Evolutionary conservation across 768 basidiomycete genomes (phyloP), one percentile per base, ranked within the genome.

Genomic region (Coprinopsis strossmayeri): DNA sequence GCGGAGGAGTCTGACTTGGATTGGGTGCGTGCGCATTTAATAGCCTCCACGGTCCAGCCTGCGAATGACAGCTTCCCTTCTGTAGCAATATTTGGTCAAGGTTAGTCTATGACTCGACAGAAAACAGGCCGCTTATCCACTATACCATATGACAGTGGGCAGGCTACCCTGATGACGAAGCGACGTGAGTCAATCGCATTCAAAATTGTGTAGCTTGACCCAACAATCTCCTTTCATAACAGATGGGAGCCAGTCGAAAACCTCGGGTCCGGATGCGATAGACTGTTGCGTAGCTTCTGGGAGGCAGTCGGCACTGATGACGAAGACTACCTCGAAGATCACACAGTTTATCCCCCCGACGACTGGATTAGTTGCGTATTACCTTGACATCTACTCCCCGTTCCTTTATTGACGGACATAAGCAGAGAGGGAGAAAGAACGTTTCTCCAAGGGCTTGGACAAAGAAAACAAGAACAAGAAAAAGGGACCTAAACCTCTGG

Each of bases 201-300:
- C 30, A 32, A 7, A n/a, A n/a, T n/a, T n/a, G n/a, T n/a, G n/a
- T 32, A 15, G 30, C 30, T 32, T 15, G 15, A 15, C 7, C 7
- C 15, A 32, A 7, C 30, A 32, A 32, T 32, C 7, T 32, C 30
- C 15, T 7, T 7, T 15, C 30, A 15, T 15, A 15, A 18, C 21
- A 87, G 86, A 55, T 87, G 85, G 85, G 86, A 87, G 50, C 86
- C 86, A 10, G 64, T 70, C 44, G 64, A 63, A 5, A 84, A 88
- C 58, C 69, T 88, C 12, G 30, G 42, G n/a, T 54, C 59, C 28
- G 66, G 71, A 23, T 88, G 86, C 57, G 62, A 73, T 13, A 72
- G 79, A 17, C 68, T 88, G 13, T 63, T 86, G 21, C 52, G 61
- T n/a, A 80, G 78, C 52, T 88, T 88, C 59, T 84, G 81, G 81